Evolutionary conservation across 441 rosid genomes (phyloP).

Genomic region (Codiaeum variegatum): DNA sequence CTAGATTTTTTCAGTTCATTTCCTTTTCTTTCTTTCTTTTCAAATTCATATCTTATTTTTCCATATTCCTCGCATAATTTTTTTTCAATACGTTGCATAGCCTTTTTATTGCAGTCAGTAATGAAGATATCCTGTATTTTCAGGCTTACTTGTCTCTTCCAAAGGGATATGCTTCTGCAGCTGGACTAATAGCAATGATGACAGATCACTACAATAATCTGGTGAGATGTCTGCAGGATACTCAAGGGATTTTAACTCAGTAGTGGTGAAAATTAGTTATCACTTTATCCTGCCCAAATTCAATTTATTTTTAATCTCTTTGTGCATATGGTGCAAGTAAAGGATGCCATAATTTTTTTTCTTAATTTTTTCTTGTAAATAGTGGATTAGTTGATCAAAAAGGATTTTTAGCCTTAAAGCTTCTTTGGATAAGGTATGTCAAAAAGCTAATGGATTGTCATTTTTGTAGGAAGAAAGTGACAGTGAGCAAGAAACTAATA

Average conservation of each 20-base stretch:
- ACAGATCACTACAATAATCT: slow-evolving; percentile 89
- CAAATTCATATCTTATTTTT: not conserved
- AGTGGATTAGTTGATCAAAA: not conserved
- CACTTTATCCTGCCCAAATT: slow-evolving; percentile 4
- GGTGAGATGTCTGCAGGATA: slow-evolving; percentile 36
- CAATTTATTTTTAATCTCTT: not conserved
- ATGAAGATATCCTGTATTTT: slow-evolving; percentile 14
- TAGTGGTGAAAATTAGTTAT: not conserved
- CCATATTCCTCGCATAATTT: not conserved
- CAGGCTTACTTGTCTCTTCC: slow-evolving; percentile 98
- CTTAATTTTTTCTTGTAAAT: not conserved
- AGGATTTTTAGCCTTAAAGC: not conserved
- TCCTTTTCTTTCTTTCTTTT: not conserved
- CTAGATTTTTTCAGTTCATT: not conserved
- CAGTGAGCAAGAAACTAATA: slow-evolving; percentile 66
- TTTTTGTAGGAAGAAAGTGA: slow-evolving; percentile 69
- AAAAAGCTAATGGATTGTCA: slow-evolving; percentile 12
- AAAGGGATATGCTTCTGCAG: slow-evolving; percentile 86
- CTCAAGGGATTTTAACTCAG: not conserved
- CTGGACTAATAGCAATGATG: slow-evolving; percentile 99
- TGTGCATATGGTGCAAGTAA: not conserved
- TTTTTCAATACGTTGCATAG: not conserved
- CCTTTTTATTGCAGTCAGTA: slow-evolving; percentile 4
- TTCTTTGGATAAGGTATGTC: not conserved
- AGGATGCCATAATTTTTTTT: not conserved